These are phyloP conservation scores for Yamadazyma nakazawae DNA, from an alignment of 805 yeast species.

Conservation along the genomic window DNA sequence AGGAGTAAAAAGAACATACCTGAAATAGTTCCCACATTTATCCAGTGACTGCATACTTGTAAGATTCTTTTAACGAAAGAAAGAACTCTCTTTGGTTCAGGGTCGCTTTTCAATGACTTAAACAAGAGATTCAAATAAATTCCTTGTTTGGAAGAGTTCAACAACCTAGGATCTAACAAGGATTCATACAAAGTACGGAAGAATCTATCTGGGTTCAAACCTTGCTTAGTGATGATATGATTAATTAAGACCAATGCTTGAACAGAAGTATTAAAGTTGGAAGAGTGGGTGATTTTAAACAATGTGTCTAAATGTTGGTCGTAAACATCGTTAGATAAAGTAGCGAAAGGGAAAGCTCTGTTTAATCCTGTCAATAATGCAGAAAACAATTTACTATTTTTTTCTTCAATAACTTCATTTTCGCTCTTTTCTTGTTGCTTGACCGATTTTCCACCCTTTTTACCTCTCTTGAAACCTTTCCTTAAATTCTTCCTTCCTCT, in stretches of 20 bases:
- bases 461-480: constrained; percentile 75
- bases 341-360: constrained; percentile 91
- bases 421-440: constrained; percentile 59
- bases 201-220: constrained; percentile 61
- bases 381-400: constrained; percentile 77
- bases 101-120: constrained; percentile 76
- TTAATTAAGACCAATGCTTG: constrained; percentile 86
- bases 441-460: constrained; percentile 83
- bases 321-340: constrained; percentile 66
- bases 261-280: constrained; percentile 89
- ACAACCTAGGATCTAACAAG: constrained; percentile 76
- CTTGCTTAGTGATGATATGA: constrained; percentile 67
- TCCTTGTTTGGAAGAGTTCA: constrained; percentile 87
- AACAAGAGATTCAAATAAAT: constrained; percentile 82
- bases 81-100: constrained; percentile 55
- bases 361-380: constrained; percentile 93
- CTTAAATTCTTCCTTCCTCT: constrained; percentile 54
- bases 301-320: constrained; percentile 77
- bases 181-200: constrained; percentile 89
- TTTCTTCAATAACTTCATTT: constrained; percentile 68
- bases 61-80: constrained; percentile 90
- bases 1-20: constrained; percentile 76
- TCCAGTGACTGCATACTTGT: constrained; percentile 83
- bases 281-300: constrained; percentile 87
- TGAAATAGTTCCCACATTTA: constrained; percentile 80